Percentiles rank a stretch among this genome's conserved stretches.
phyloP scores from a whole-genome alignment of 139 green algal species.

The Spirogloea muscicola region DNA sequence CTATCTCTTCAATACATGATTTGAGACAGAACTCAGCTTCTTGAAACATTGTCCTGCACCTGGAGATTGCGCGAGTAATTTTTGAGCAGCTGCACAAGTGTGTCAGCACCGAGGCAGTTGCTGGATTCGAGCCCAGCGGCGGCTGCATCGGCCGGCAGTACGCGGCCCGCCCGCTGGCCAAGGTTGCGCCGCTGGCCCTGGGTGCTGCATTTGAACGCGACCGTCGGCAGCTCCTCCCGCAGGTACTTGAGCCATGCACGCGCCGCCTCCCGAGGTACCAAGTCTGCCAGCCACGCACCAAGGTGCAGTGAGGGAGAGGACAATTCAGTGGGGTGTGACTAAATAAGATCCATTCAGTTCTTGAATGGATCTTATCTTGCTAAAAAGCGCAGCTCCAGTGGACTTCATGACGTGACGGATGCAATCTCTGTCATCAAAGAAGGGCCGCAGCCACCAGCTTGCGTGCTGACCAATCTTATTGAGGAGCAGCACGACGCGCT shows the following conservation, averaged over 20 bases:
- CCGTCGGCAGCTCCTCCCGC: slow-evolving; percentile 83
- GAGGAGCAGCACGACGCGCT: slow-evolving; percentile 91
- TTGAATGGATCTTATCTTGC: too few species aligned
- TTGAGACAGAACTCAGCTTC: too few species aligned
- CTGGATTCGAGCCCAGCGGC: slow-evolving; percentile 16
- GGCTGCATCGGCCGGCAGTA: too few species aligned
- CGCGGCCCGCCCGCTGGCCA: slow-evolving; percentile 20
- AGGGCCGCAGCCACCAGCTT: too few species aligned
- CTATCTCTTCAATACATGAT: too few species aligned
- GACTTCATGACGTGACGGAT: too few species aligned
- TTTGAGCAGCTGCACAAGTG: slow-evolving; percentile 95
- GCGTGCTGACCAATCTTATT: slow-evolving; percentile 91
- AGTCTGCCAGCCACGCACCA: slow-evolving; percentile 59
- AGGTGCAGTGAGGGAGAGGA: too few species aligned
- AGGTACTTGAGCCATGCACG: slow-evolving; percentile 92
- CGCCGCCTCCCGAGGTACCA: slow-evolving; percentile 82
- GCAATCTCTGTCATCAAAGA: too few species aligned
- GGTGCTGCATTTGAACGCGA: slow-evolving; percentile 96
- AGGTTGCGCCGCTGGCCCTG: slow-evolving; percentile 54
- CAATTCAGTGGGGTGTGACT: too few species aligned
- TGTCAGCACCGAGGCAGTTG: slow-evolving; percentile 79
- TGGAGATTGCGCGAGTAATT: slow-evolving; percentile 86
- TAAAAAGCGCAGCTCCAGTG: too few species aligned
- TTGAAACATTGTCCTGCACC: too few species aligned
- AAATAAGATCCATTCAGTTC: too few species aligned